These are phyloP conservation scores for Epicoccum nigrum DNA, from an alignment of 2,329 filamentous ascomycete genomes.

Conservation along the genomic window DNA sequence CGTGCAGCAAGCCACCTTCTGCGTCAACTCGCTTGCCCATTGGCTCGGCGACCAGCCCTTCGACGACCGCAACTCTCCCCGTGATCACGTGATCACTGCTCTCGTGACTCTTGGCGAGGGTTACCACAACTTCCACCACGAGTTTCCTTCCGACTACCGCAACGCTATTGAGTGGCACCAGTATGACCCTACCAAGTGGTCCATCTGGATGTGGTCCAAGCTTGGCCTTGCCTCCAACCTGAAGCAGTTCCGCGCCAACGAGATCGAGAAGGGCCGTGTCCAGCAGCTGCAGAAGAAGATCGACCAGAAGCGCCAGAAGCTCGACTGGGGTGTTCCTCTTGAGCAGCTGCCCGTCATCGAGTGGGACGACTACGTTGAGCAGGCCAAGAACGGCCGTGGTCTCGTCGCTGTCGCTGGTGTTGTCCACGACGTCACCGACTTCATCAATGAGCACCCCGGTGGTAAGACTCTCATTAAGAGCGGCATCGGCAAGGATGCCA, in stretches of 20 bases:
- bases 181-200: constrained; percentile 55
- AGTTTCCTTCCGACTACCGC: constrained; percentile 54
- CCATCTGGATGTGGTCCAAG: constrained; percentile 52
- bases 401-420: constrained; percentile 51
- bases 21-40: constrained; percentile 61
- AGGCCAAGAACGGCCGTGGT: constrained; percentile 50
- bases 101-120: constrained; percentile 53
- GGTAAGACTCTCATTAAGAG: constrained; percentile 52
- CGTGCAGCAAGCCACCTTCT: constrained; percentile 61
- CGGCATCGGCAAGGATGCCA: constrained; percentile 52
- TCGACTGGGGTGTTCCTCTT: constrained; percentile 53
- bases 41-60: constrained; percentile 58
- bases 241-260: constrained; percentile 54
- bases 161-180: constrained; percentile 52
- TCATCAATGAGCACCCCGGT: constrained; percentile 53
- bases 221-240: constrained; percentile 52
- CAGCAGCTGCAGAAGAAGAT: constrained; percentile 55
- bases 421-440: constrained; percentile 51
- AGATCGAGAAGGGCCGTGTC: constrained; percentile 53
- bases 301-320: constrained; percentile 51
- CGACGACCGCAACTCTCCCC: constrained; percentile 52
- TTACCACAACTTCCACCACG: constrained; percentile 55
- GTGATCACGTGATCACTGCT: constrained; percentile 52
- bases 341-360: constrained; percentile 53
- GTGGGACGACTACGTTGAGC: constrained; percentile 53